Conservation (phyloP, 108 stramenopile genomes). For the Pseudonitzschia multiseries region DNA sequence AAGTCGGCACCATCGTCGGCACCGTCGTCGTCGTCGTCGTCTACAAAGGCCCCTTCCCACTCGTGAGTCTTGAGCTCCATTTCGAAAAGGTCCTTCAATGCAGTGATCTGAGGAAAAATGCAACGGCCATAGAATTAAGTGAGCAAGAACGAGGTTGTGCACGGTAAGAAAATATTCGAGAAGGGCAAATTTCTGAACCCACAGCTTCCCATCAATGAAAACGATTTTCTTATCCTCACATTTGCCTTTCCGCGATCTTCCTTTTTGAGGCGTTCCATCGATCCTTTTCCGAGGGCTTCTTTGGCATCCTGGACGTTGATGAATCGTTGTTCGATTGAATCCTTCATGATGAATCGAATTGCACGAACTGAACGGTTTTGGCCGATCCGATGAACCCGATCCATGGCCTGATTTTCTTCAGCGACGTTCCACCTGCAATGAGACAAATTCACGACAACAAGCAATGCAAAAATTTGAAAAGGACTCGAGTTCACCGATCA, state of each 20-base stretch:
- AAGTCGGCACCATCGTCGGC: not conserved
- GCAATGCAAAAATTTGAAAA: too few relatives aligned
- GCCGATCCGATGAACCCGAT: slow-evolving; percentile 54
- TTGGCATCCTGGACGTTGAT: slow-evolving; percentile 45
- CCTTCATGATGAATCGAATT: slow-evolving; percentile 46
- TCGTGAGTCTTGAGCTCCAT: not conserved
- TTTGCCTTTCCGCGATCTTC: slow-evolving; percentile 48
- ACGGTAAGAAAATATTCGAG: not conserved
- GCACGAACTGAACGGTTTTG: slow-evolving; percentile 48
- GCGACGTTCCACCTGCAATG: not conserved
- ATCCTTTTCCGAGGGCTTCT: slow-evolving; percentile 44
- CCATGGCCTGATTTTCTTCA: slow-evolving; percentile 57
- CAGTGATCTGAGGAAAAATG: not conserved
- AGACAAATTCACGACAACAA: too few relatives aligned
- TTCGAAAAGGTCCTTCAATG: slow-evolving; percentile 7
- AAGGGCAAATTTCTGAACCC: not conserved
- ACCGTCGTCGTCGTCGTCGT: not conserved
- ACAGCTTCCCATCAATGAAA: not conserved
- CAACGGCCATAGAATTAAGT: not conserved
- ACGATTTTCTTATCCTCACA: not conserved
- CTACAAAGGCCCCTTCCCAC: not conserved
- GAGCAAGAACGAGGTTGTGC: not conserved
- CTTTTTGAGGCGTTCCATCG: slow-evolving; percentile 41
- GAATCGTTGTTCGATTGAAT: slow-evolving; percentile 52
- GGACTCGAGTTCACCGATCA: too few relatives aligned